Percentiles rank a stretch among this genome's conserved stretches.
phyloP scores from a whole-genome alignment of 2,329 filamentous ascomycete species.

The Fusarium musae region DNA sequence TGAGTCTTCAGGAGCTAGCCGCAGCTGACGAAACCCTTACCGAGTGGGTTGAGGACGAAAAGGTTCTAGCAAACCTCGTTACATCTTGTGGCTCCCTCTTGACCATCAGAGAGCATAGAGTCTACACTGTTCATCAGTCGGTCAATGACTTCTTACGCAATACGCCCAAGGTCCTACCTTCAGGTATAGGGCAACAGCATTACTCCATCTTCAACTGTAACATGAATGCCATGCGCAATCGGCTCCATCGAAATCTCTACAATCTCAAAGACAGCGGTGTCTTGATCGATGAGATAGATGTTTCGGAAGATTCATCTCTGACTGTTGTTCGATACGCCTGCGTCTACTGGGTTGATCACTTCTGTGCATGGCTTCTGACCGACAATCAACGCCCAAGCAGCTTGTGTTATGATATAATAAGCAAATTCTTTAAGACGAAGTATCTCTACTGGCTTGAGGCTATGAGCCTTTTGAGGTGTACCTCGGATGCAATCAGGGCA shows the following conservation, averaged over 20 bases:
- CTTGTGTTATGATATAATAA: neutral
- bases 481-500: fast-evolving
- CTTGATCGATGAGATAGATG: fast-evolving
- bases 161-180: fast-evolving
- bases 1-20: fast-evolving
- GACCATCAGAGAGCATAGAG: fast-evolving
- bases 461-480: fast-evolving
- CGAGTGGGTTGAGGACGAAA: fast-evolving
- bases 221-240: fast-evolving
- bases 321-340: neutral
- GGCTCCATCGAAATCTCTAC: fast-evolving
- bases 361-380: fast-evolving
- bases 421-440: fast-evolving
- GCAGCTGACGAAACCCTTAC: fast-evolving
- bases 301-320: too few relatives aligned
- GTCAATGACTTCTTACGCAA: fast-evolving
- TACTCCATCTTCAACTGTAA: fast-evolving
- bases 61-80: fast-evolving
- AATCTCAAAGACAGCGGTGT: fast-evolving
- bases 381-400: fast-evolving
- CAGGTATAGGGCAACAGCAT: fast-evolving
- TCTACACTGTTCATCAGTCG: neutral
- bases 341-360: fast-evolving
- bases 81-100: fast-evolving
- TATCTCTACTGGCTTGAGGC: neutral